These are phyloP conservation scores for Arabidopsis thaliana DNA, from an alignment of 345 rosid species.

Conservation along the genomic window TAIR10.1 NC_003075.7:14219001-14219500, in stretches of 20 bases:
- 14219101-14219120: too few species aligned
- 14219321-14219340: conserved; percentile 41
- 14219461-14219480: background rate
- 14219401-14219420: conserved; percentile 63
- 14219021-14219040: too few species aligned
- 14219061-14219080: too few species aligned
- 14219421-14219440: background rate
- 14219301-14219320: too few species aligned
- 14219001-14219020: too few species aligned
- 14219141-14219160: too few species aligned
- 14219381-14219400: conserved; percentile 83
- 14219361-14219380: conserved; percentile 78
- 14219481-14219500: background rate
- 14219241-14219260: too few species aligned
- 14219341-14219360: conserved; percentile 58
- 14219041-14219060: too few species aligned
- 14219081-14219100: too few species aligned
- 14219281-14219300: too few species aligned
- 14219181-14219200: conserved; percentile 2
- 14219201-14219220: conserved; percentile 5
- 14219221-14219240: too few species aligned
- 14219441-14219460: conserved; percentile 1
- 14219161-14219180: conserved; percentile 26
- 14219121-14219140: too few species aligned
- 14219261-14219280: conserved; percentile 3